Conservation (phyloP, 805 yeast species). For the Lipomyces yamadae region DNA sequence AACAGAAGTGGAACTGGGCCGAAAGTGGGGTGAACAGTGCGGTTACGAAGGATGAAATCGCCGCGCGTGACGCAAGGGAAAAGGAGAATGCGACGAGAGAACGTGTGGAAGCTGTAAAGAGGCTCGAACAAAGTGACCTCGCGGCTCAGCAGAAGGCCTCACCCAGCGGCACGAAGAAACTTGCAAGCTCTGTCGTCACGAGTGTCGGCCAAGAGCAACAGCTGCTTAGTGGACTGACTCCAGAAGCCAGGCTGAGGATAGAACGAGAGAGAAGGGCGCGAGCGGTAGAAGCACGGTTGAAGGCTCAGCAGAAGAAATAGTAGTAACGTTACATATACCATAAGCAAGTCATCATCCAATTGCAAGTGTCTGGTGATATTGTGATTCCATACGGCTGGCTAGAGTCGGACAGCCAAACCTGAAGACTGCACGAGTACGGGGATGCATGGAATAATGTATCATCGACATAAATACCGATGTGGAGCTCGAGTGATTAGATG, state of each 20-base stretch:
- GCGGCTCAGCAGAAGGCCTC: conserved; percentile 14
- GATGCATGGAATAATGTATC: no score
- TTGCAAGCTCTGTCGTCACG: conserved; percentile 39
- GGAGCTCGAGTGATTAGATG: no score
- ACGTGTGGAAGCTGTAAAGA: conserved; percentile 39
- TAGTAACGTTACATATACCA: not conserved
- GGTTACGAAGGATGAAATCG: conserved; percentile 45
- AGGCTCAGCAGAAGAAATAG: conserved; percentile 1
- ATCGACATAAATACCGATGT: no score
- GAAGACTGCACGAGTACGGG: no score
- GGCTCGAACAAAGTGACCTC: conserved; percentile 31
- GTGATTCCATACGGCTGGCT: no score
- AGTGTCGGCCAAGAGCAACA: conserved; percentile 36
- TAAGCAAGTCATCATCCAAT: not conserved
- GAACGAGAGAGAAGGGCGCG: conserved; percentile 96
- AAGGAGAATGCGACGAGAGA: conserved; percentile 20
- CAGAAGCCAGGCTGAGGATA: conserved; percentile 72
- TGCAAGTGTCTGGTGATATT: no score
- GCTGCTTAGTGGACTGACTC: conserved; percentile 58
- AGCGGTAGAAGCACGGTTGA: conserved; percentile 87
- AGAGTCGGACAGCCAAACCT: no score
- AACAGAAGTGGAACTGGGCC: conserved; percentile 69
- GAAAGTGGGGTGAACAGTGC: conserved; percentile 67
- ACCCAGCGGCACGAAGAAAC: conserved; percentile 17
- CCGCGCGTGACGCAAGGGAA: conserved; percentile 38